Conservation (phyloP, 352 stramenopile genomes). For the Pythium plurisporium region DNA sequence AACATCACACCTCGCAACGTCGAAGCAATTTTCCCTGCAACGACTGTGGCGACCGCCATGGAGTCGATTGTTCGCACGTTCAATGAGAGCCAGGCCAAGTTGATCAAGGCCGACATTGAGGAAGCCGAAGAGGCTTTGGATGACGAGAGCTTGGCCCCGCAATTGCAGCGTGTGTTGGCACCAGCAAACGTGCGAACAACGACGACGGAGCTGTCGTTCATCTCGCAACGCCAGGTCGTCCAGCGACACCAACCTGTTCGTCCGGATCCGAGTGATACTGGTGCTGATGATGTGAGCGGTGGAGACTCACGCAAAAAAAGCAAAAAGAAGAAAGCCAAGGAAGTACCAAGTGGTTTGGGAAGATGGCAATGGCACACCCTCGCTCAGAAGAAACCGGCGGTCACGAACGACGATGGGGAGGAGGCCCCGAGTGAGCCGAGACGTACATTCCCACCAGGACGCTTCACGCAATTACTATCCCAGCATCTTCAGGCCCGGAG, state of each 20-base stretch:
- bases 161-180: conserved; percentile 17
- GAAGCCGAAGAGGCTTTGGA: conserved; percentile 23
- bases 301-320: conserved; percentile 19
- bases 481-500: conserved; percentile 21
- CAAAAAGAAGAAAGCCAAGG: conserved; percentile 31
- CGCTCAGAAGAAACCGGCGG: conserved; percentile 32
- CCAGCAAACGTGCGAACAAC: conserved; percentile 43
- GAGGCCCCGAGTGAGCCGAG: background rate
- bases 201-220: conserved; percentile 65
- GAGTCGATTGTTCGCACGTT: conserved; percentile 42
- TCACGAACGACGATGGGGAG: background rate
- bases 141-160: conserved; percentile 27
- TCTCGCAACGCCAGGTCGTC: conserved; percentile 77
- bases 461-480: conserved; percentile 27
- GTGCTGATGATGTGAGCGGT: background rate
- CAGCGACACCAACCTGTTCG: conserved; percentile 63
- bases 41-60: conserved; percentile 20
- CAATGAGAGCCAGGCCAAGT: conserved; percentile 32
- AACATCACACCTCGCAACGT: conserved; percentile 73
- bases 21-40: conserved; percentile 44
- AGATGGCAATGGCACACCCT: conserved; percentile 68
- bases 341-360: conserved; percentile 35
- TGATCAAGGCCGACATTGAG: conserved; percentile 27
- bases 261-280: conserved; percentile 3
- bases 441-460: conserved; percentile 10